Evolutionary conservation across 169 alveolate genomes (phyloP).

Genomic region (Plasmodium knowlesi): DNA sequence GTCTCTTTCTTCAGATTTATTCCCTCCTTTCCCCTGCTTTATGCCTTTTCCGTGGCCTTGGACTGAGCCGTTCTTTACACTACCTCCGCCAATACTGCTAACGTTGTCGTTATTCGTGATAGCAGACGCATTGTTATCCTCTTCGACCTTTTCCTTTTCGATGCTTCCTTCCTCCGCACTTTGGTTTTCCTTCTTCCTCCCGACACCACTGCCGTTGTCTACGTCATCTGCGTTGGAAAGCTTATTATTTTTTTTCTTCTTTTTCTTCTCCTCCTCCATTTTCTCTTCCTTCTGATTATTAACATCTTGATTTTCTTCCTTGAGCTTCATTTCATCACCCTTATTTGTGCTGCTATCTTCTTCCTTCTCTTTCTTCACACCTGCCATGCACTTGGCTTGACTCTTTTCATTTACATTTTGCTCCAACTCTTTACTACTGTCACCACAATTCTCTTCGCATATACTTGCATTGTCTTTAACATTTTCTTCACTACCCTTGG

Average conservation of each 20-base stretch:
- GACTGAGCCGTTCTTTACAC: neutral
- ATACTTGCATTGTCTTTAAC: slow-evolving; percentile 16
- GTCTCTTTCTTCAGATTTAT: slow-evolving; percentile 14
- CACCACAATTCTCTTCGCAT: slow-evolving; percentile 13
- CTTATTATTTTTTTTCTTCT: slow-evolving; percentile 9
- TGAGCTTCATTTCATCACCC: neutral
- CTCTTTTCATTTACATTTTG: neutral
- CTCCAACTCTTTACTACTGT: neutral
- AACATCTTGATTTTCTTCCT: neutral
- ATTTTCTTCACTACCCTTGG: slow-evolving; percentile 8
- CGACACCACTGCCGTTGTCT: neutral
- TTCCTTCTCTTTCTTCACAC: neutral
- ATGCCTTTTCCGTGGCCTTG: slow-evolving; percentile 10
- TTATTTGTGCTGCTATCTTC: neutral
- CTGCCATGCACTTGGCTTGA: neutral
- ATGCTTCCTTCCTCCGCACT: neutral
- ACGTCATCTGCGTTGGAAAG: neutral
- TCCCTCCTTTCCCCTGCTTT: slow-evolving; percentile 8
- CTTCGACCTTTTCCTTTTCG: slow-evolving; percentile 17
- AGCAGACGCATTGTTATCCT: neutral
- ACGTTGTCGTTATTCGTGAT: neutral
- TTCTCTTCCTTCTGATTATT: neutral
- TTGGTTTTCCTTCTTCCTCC: slow-evolving; percentile 5
- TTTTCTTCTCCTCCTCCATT: slow-evolving; percentile 6
- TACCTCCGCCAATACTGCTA: neutral